Conservation (phyloP, 441 rosid genomes). For the Biscutella auriculata region DNA sequence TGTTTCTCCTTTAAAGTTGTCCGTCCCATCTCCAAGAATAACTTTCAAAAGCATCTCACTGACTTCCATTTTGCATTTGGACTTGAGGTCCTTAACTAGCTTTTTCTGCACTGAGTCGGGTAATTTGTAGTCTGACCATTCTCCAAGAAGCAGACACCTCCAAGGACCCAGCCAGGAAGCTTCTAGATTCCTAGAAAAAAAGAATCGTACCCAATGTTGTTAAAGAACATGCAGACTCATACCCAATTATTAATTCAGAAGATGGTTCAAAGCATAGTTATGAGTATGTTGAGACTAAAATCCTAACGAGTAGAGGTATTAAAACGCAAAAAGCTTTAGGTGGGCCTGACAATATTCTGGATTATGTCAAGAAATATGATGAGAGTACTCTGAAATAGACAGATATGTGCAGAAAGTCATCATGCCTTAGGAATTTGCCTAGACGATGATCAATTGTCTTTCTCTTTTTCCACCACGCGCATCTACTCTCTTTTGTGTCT, state of each 20-base stretch:
- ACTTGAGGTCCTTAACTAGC: conserved; percentile 46
- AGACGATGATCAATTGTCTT: conserved; percentile 70
- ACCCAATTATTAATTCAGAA: not conserved
- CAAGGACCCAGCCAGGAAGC: conserved; percentile 82
- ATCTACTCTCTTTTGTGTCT: conserved; percentile 36
- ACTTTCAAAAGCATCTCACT: conserved; percentile 52
- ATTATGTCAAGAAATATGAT: too few species aligned
- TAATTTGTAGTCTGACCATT: conserved; percentile 31
- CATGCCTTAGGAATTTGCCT: conserved; percentile 57
- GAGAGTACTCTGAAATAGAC: not conserved
- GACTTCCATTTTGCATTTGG: conserved; percentile 59
- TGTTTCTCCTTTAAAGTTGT: conserved; percentile 29
- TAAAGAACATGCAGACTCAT: not conserved
- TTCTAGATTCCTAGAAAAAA: conserved; percentile 57
- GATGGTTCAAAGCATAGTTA: not conserved
- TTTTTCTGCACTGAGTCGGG: conserved; percentile 40
- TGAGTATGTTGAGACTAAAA: not conserved
- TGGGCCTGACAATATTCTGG: too few species aligned
- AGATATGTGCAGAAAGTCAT: not conserved
- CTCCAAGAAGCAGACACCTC: conserved; percentile 66
- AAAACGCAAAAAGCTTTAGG: too few species aligned
- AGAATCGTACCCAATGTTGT: conserved; percentile 2
- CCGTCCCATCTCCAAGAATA: conserved; percentile 45
- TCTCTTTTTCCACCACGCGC: conserved; percentile 73
- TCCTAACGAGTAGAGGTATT: too few species aligned